phyloP scores from a whole-genome alignment of 768 basidiomycete species.

The Rhizopogon vinicolor region DNA sequence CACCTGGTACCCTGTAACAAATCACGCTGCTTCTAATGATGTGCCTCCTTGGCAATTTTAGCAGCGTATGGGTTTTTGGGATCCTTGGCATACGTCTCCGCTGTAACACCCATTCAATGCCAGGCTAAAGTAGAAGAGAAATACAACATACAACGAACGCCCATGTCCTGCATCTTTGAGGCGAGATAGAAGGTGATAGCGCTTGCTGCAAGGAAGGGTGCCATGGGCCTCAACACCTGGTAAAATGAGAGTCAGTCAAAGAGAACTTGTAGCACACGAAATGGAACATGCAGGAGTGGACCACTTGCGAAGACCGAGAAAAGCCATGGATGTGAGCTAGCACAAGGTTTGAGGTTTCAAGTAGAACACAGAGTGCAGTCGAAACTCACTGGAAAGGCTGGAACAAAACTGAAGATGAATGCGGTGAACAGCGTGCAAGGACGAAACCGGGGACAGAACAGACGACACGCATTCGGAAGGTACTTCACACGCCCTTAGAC shows the following conservation, averaged over 20 bases:
- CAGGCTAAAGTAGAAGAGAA: neutral
- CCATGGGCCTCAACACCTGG: conserved; percentile 70
- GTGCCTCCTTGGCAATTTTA: conserved; percentile 64
- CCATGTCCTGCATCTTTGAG: conserved; percentile 60
- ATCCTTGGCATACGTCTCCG: conserved; percentile 65
- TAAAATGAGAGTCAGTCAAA: neutral
- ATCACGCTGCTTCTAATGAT: conserved; percentile 25
- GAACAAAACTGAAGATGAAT: neutral
- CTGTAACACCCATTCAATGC: conserved; percentile 30
- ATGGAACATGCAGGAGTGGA: conserved; percentile 60
- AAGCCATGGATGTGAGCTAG: conserved; percentile 46
- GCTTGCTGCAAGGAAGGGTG: conserved; percentile 74
- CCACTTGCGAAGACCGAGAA: conserved; percentile 80
- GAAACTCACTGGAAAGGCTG: neutral
- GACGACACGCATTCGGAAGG: conserved; percentile 4
- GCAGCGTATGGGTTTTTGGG: conserved; percentile 81
- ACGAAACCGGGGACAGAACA: conserved; percentile 17
- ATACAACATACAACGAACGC: conserved; percentile 60
- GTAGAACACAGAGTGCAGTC: neutral
- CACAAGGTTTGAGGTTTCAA: neutral
- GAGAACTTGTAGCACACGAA: neutral
- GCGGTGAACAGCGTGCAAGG: conserved; percentile 5
- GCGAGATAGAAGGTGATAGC: conserved; percentile 64
- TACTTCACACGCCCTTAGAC: conserved; percentile 16
- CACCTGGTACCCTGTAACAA: neutral